Conservation (phyloP, 345 rosid genomes). For the Sapria himalayana region DNA sequence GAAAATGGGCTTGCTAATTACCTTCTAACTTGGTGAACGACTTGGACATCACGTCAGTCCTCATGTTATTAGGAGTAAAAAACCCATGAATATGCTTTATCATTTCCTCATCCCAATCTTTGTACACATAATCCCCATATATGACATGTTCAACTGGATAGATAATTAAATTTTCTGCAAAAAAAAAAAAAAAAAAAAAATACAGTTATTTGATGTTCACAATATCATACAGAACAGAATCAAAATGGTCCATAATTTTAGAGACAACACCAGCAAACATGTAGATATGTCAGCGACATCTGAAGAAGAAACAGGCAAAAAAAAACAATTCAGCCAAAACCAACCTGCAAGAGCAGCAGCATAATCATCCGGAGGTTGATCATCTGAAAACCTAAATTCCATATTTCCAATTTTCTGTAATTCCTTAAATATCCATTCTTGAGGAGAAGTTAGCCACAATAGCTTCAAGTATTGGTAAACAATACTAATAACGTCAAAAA, state of each 20-base stretch:
- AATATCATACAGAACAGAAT: no score
- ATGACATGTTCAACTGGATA: slow-evolving; percentile 80
- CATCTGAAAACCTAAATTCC: slow-evolving; percentile 89
- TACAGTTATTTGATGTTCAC: background rate
- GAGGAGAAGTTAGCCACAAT: slow-evolving; percentile 50
- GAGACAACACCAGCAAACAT: background rate
- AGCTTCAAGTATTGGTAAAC: slow-evolving; percentile 76
- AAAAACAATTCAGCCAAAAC: slow-evolving; percentile 7
- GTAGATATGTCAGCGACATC: no score
- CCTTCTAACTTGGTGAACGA: slow-evolving; percentile 39
- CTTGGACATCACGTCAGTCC: slow-evolving; percentile 85
- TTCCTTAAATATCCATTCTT: slow-evolving; percentile 96
- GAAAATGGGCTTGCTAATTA: no score
- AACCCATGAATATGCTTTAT: slow-evolving; percentile 35
- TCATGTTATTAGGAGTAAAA: slow-evolving; percentile 76
- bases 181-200: slow-evolving; percentile 5
- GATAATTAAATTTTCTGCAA: slow-evolving; percentile 65
- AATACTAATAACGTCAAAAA: slow-evolving; percentile 58
- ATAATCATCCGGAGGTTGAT: slow-evolving; percentile 91
- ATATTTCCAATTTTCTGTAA: slow-evolving; percentile 84
- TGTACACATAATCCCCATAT: slow-evolving; percentile 58
- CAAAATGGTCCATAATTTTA: background rate
- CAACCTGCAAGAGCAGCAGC: slow-evolving; percentile 91
- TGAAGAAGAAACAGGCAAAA: slow-evolving; percentile 2
- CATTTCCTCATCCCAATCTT: slow-evolving; percentile 70